A percentile compares a stretch with the other conserved stretches of the same genome.
Conservation (phyloP, 192 early-diverging fungal species). For the Gaertneriomyces semiglobifer region DNA sequence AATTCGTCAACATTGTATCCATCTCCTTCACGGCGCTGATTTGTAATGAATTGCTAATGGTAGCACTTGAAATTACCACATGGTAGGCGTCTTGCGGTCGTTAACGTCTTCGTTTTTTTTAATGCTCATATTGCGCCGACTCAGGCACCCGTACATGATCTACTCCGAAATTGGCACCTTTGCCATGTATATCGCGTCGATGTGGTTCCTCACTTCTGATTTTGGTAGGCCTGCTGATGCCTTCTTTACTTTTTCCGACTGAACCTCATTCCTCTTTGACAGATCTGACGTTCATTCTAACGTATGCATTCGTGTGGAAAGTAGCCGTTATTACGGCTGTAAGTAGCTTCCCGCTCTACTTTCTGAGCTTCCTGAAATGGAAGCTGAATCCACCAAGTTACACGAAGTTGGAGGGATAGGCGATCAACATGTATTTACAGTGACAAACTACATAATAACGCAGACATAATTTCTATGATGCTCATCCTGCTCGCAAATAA, state of each 20-base stretch:
- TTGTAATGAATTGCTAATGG: constrained; percentile 95
- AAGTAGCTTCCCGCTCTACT: constrained; percentile 80
- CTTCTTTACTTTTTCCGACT: not conserved
- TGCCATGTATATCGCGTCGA: constrained; percentile 80
- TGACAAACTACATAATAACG: not conserved
- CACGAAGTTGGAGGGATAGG: constrained; percentile 56
- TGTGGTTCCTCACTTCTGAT: constrained; percentile 83
- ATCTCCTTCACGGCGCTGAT: constrained; percentile 94
- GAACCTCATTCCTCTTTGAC: not conserved
- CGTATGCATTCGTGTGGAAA: constrained; percentile 85
- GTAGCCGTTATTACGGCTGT: constrained; percentile 82
- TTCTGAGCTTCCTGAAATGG: constrained; percentile 75
- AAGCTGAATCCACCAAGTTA: constrained; percentile 85
- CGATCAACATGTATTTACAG: not conserved
- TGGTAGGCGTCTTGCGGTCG: constrained; percentile 53
- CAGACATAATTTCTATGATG: not conserved
- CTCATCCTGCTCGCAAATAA: constrained; percentile 31
- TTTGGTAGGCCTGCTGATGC: constrained; percentile 65
- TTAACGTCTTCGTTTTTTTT: no score
- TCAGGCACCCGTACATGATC: constrained; percentile 81
- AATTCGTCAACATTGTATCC: constrained; percentile 91
- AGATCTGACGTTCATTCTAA: constrained; percentile 84
- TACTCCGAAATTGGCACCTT: constrained; percentile 79
- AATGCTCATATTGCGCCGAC: not conserved
- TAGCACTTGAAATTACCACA: constrained; percentile 86